A percentile compares a stretch with the other conserved stretches of the same genome.
Evolutionary conservation across 2,329 filamentous ascomycete genomes (phyloP).

Genomic region (Colletotrichum coccodes): DNA sequence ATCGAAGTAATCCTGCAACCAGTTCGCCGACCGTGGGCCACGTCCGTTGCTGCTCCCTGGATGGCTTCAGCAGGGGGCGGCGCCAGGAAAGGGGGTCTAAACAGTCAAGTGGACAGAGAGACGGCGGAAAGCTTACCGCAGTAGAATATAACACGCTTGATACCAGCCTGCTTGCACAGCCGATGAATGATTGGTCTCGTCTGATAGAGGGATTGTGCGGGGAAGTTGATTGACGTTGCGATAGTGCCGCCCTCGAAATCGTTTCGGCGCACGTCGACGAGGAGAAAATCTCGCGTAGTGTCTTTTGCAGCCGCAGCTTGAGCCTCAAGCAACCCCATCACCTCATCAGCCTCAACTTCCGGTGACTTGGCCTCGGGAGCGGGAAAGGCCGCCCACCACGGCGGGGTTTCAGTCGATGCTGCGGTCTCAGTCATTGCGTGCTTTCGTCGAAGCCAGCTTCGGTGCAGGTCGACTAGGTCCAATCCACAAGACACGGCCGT

Average conservation of each 20-base stretch:
- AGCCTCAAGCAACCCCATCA: constrained; percentile 52
- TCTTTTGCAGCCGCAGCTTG: constrained; percentile 41
- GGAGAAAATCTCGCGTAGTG: constrained; percentile 49
- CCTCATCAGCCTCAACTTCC: constrained; percentile 50
- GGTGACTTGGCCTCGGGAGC: constrained; percentile 51
- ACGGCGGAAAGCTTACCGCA: constrained; percentile 53
- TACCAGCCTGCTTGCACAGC: constrained; percentile 59
- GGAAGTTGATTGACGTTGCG: constrained; percentile 65
- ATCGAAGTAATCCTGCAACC: constrained; percentile 66
- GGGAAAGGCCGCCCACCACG: constrained; percentile 55
- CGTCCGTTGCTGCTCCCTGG: constrained; percentile 61
- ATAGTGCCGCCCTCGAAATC: constrained; percentile 71
- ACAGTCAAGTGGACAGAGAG: background rate
- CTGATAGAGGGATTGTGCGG: constrained; percentile 64
- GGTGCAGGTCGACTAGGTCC: background rate
- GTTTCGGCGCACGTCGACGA: constrained; percentile 63
- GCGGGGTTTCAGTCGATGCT: constrained; percentile 27
- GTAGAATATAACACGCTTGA: constrained; percentile 63
- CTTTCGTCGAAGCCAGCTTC: background rate
- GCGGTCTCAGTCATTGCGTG: constrained; percentile 16
- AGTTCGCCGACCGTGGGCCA: constrained; percentile 62
- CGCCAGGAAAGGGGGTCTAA: background rate
- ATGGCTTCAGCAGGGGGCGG: constrained; percentile 2
- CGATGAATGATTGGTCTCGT: constrained; percentile 58
- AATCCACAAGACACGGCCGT: background rate